Evolutionary conservation across 805 yeast genomes (phyloP).

Genomic region (Saccharomyces jurei): DNA sequence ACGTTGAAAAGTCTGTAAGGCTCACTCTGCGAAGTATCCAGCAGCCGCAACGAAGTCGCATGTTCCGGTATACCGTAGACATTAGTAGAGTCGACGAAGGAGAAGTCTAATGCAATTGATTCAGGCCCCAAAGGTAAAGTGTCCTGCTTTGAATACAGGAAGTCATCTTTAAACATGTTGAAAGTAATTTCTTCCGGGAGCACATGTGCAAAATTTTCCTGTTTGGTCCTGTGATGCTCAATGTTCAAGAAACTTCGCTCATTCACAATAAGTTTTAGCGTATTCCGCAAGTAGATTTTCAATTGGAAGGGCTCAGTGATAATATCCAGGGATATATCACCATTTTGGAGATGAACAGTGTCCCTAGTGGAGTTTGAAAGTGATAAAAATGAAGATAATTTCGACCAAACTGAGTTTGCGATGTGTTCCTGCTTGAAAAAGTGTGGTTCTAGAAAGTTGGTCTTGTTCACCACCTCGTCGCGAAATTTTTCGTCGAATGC

Average conservation of each 20-base stretch:
- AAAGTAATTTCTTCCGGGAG: slow-evolving; percentile 53
- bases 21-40: slow-evolving; percentile 52
- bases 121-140: slow-evolving; percentile 79
- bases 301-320: slow-evolving; percentile 34
- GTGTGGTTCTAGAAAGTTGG: neutral
- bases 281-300: slow-evolving; percentile 38
- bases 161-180: slow-evolving; percentile 64
- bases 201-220: slow-evolving; percentile 35
- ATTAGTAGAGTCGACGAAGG: slow-evolving; percentile 49
- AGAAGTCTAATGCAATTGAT: slow-evolving; percentile 71
- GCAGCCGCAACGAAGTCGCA: slow-evolving; percentile 68
- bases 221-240: slow-evolving; percentile 66
- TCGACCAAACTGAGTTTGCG: neutral
- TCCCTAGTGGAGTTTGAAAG: neutral
- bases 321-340: neutral
- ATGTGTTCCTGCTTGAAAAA: neutral
- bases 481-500: slow-evolving; percentile 34
- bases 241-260: slow-evolving; percentile 62
- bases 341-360: neutral
- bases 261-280: slow-evolving; percentile 51
- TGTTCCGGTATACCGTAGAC: slow-evolving; percentile 97
- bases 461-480: slow-evolving; percentile 5
- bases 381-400: neutral
- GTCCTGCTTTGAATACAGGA: slow-evolving; percentile 60
- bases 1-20: slow-evolving; percentile 90